Percentiles rank a stretch among this genome's conserved stretches.
phyloP scores from a whole-genome alignment of 2,329 filamentous ascomycete species.

The Fusarium brevicatenulatum region DNA sequence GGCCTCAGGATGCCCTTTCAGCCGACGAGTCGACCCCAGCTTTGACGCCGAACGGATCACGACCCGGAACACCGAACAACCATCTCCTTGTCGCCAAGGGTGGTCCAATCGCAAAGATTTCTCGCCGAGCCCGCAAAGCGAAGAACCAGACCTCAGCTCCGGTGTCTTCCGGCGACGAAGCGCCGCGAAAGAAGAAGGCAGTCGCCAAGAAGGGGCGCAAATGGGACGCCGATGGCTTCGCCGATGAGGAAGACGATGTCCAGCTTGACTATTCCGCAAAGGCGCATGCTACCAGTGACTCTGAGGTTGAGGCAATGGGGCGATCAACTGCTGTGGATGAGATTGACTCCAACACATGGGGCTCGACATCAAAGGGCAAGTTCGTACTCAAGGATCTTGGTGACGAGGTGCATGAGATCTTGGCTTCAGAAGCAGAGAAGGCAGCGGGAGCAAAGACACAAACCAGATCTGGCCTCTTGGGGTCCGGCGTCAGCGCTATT shows the following conservation, averaged over 20 bases:
- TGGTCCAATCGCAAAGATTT: conserved; percentile 80
- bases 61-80: conserved; percentile 77
- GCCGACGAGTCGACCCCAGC: conserved; percentile 74
- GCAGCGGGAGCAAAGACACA: conserved; percentile 58
- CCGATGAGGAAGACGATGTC: conserved; percentile 82
- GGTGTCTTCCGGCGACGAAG: conserved; percentile 87
- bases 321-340: conserved; percentile 73
- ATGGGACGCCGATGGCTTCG: conserved; percentile 90
- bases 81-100: conserved; percentile 76
- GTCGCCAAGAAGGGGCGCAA: conserved; percentile 94
- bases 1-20: conserved; percentile 57
- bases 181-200: conserved; percentile 65
- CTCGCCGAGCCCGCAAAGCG: conserved; percentile 78
- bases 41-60: conserved; percentile 78
- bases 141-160: conserved; percentile 73
- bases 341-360: conserved; percentile 84
- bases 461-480: conserved; percentile 73
- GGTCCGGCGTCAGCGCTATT: conserved; percentile 82
- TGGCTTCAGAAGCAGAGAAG: conserved; percentile 77
- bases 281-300: conserved; percentile 63
- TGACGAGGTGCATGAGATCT: conserved; percentile 90
- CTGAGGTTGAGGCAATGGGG: conserved; percentile 60
- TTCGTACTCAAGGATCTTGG: conserved; percentile 94
- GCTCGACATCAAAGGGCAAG: conserved; percentile 86
- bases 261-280: conserved; percentile 90